These are phyloP conservation scores for Dictyostelium intermedium DNA, from an alignment of 78 protist genomes.

Conservation along the genomic window DNA sequence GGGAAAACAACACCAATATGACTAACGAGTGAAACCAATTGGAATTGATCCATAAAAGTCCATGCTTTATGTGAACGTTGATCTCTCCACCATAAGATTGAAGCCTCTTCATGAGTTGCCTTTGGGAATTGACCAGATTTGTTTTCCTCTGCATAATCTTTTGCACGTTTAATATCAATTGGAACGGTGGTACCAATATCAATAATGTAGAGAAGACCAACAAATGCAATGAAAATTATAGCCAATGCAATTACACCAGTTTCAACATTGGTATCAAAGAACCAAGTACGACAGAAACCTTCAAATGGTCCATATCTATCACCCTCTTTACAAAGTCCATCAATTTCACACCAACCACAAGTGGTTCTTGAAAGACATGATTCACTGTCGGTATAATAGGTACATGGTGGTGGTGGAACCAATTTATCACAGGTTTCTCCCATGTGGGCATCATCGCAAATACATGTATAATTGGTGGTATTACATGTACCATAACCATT, in stretches of 20 bases:
- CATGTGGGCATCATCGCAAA: background rate
- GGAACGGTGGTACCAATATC: constrained; percentile 45
- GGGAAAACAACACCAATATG: constrained; percentile 78
- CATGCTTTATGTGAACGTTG: constrained; percentile 78
- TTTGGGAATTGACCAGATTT: constrained; percentile 64
- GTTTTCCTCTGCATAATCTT: constrained; percentile 48
- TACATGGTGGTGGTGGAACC: constrained; percentile 3
- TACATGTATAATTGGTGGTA: background rate
- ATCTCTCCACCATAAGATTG: constrained; percentile 77
- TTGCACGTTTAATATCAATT: constrained; percentile 39
- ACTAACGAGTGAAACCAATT: constrained; percentile 39
- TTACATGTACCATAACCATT: constrained; percentile 10
- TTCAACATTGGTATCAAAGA: constrained; percentile 28
- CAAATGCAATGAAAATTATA: constrained; percentile 32
- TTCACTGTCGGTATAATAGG: background rate
- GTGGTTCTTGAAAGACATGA: constrained; percentile 16
- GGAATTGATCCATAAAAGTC: constrained; percentile 78
- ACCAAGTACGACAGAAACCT: constrained; percentile 75
- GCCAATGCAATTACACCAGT: constrained; percentile 64
- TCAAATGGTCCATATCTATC: constrained; percentile 62
- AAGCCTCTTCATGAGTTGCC: constrained; percentile 66
- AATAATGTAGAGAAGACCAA: constrained; percentile 38
- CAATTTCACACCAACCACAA: constrained; percentile 69
- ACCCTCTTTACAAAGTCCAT: constrained; percentile 18
- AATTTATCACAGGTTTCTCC: constrained; percentile 6